Evolutionary conservation across 2,329 filamentous ascomycete species (phyloP).

Genomic region (Akanthomyces muscarius): DNA sequence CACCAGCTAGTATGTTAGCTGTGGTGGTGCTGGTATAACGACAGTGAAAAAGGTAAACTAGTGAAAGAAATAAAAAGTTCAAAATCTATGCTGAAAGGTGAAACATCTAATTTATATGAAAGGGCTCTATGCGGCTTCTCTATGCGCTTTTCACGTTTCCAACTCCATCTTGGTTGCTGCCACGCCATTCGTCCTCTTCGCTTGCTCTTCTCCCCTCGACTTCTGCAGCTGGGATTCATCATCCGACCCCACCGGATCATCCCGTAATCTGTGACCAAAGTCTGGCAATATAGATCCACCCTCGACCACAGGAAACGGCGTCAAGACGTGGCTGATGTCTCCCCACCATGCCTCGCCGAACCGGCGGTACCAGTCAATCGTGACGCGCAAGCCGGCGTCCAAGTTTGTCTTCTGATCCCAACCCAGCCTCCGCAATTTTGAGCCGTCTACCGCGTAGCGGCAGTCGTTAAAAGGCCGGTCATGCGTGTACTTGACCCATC

Average conservation of each 20-base stretch:
- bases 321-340: conserved; percentile 64
- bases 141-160: neutral
- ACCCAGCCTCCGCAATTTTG: conserved; percentile 62
- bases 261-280: conserved; percentile 31
- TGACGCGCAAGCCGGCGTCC: conserved; percentile 57
- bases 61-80: too few relatives aligned
- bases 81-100: too few relatives aligned
- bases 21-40: too few relatives aligned
- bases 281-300: conserved; percentile 53
- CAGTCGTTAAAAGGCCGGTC: conserved; percentile 78
- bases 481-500: conserved; percentile 69
- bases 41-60: too few relatives aligned
- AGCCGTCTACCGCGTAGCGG: conserved; percentile 67
- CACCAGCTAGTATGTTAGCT: too few relatives aligned
- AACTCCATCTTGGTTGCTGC: neutral
- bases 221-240: neutral
- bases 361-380: conserved; percentile 65
- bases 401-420: conserved; percentile 67
- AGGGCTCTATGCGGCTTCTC: too few relatives aligned
- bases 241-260: conserved; percentile 27
- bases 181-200: neutral
- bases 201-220: too few relatives aligned
- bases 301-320: conserved; percentile 61
- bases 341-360: conserved; percentile 71
- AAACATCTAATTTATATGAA: too few relatives aligned